Conservation (phyloP, 495 filamentous ascomycete genomes). For the Penicillium diatomitis region DNA sequence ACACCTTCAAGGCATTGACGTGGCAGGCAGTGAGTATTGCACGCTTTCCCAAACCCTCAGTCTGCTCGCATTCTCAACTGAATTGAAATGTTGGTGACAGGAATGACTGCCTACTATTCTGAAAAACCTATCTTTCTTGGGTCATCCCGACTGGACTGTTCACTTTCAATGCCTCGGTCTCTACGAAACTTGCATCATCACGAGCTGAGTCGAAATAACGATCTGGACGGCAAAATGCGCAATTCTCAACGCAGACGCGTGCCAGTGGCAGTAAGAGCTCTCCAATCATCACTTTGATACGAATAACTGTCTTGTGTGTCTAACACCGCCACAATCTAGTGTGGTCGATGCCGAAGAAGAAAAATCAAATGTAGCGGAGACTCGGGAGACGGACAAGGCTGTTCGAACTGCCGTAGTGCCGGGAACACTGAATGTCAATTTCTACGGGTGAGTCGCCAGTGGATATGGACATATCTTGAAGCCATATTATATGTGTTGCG, state of each 20-base stretch:
- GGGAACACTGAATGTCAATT: conserved; percentile 67
- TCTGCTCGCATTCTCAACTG: too few species aligned
- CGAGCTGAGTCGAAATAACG: conserved; percentile 17
- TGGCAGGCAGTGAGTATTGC: too few species aligned
- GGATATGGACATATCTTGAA: too few species aligned
- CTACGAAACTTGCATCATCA: conserved; percentile 17
- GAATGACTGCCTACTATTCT: conserved; percentile 28
- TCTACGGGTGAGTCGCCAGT: conserved; percentile 51
- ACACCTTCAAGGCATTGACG: too few species aligned
- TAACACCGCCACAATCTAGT: conserved; percentile 41
- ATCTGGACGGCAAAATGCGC: conserved; percentile 26
- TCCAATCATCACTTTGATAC: conserved; percentile 1
- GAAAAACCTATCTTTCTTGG: conserved; percentile 23
- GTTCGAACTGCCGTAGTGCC: conserved; percentile 72
- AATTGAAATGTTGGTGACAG: neutral
- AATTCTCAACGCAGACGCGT: conserved; percentile 43
- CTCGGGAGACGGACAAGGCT: conserved; percentile 61
- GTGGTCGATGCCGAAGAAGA: conserved; percentile 78
- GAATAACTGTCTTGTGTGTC: neutral
- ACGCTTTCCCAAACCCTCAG: too few species aligned
- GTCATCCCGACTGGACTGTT: conserved; percentile 6
- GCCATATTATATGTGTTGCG: too few species aligned
- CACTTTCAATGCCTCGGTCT: conserved; percentile 21
- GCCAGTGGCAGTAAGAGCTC: conserved; percentile 57
- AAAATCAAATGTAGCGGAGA: conserved; percentile 98